Evolutionary conservation across 331 rosid species (phyloP).

Genomic region (Quercus tomentella): DNA sequence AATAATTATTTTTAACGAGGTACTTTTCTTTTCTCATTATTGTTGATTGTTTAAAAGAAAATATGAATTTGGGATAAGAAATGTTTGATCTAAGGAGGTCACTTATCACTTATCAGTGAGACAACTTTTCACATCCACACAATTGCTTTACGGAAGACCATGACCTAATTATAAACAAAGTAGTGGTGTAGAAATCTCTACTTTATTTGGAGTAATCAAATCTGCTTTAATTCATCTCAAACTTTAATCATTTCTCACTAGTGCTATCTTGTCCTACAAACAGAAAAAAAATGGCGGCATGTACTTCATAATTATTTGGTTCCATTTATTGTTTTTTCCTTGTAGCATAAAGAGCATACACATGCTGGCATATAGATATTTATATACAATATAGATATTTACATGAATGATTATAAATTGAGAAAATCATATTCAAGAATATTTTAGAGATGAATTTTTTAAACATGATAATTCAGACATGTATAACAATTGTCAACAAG

Average conservation of each 20-base stretch:
- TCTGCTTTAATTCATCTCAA: neutral
- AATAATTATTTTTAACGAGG: neutral
- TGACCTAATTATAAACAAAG: neutral
- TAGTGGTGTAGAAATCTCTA: neutral
- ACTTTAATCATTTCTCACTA: neutral
- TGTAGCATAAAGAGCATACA: too few species aligned
- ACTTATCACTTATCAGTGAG: neutral
- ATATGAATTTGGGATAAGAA: neutral
- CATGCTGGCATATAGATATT: too few species aligned
- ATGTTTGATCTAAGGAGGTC: neutral
- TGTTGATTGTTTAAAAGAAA: slow-evolving; percentile 8
- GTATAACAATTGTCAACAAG: too few species aligned
- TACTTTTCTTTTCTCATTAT: neutral
- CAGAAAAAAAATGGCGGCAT: neutral
- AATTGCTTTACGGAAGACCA: neutral
- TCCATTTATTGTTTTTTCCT: neutral
- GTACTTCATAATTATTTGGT: neutral
- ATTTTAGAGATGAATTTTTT: too few species aligned
- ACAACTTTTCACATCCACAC: slow-evolving; percentile 2
- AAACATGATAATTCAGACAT: too few species aligned
- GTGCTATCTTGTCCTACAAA: neutral
- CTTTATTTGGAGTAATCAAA: neutral
- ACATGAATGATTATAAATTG: too few species aligned
- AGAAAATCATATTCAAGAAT: too few species aligned
- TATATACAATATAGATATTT: too few species aligned